Conservation (phyloP, 257 asterid species). For the Penstemon davidsonii region DNA sequence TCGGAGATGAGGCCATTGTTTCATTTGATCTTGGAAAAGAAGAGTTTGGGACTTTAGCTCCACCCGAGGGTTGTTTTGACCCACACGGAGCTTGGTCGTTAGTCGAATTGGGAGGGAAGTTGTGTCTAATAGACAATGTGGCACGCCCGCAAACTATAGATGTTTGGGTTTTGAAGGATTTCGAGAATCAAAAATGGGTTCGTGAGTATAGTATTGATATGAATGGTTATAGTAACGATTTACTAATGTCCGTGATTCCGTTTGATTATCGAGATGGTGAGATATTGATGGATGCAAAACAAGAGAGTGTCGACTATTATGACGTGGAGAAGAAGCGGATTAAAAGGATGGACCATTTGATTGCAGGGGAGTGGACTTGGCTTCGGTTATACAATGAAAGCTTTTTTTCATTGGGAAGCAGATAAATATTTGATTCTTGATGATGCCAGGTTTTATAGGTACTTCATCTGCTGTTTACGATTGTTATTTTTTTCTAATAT, state of each 20-base stretch:
- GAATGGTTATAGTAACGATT: conserved; percentile 35
- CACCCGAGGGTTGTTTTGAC: conserved; percentile 53
- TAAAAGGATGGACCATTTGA: conserved; percentile 53
- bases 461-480: conserved; percentile 17
- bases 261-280: conserved; percentile 47
- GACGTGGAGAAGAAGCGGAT: conserved; percentile 50
- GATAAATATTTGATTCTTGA: conserved; percentile 31
- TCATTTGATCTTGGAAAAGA: conserved; percentile 48
- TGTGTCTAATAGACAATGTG: conserved; percentile 49
- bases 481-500: conserved; percentile 9
- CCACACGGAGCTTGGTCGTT: conserved; percentile 48
- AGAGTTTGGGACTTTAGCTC: conserved; percentile 49
- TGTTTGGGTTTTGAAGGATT: conserved; percentile 56
- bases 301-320: conserved; percentile 50
- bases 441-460: conserved; percentile 39
- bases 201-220: conserved; percentile 43
- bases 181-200: conserved; percentile 43
- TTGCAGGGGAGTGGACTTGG: conserved; percentile 56
- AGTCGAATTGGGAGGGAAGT: conserved; percentile 50
- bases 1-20: conserved; percentile 47
- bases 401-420: conserved; percentile 46
- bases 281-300: conserved; percentile 50
- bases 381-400: conserved; percentile 50
- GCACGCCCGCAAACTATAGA: conserved; percentile 39
- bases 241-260: conserved; percentile 36